Evolutionary conservation across 129 eudicot species (phyloP).

Genomic region (Saussurea involucrata): DNA sequence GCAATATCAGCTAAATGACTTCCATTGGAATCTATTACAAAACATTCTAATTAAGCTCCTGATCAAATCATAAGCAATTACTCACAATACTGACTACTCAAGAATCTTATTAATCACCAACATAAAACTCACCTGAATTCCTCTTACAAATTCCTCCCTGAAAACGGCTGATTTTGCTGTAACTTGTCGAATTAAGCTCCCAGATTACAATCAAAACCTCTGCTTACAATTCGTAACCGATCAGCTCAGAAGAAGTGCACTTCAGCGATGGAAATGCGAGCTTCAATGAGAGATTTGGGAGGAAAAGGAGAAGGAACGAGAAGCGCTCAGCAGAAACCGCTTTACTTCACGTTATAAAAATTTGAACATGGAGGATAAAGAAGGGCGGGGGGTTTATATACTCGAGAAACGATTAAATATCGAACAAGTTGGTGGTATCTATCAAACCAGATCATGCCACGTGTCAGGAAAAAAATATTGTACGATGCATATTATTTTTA

Average conservation of each 20-base stretch:
- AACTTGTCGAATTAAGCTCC: neutral
- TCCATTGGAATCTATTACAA: neutral
- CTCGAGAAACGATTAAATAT: slow-evolving; percentile 9
- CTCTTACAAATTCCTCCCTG: neutral
- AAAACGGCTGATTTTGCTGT: neutral
- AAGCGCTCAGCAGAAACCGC: neutral
- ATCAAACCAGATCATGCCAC: slow-evolving; percentile 15
- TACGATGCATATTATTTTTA: slow-evolving; percentile 7
- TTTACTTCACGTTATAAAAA: neutral
- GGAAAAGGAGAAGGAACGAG: slow-evolving; percentile 10
- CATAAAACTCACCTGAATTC: slow-evolving; percentile 21
- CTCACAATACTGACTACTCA: neutral
- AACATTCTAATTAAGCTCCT: neutral
- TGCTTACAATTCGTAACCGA: neutral
- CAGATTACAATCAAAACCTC: slow-evolving; percentile 20
- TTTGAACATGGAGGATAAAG: slow-evolving; percentile 1
- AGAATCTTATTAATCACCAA: neutral
- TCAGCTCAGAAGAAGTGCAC: slow-evolving; percentile 8
- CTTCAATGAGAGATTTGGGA: slow-evolving; percentile 19
- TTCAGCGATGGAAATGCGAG: slow-evolving; percentile 5
- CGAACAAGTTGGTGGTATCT: neutral
- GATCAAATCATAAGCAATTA: neutral
- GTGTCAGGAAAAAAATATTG: neutral
- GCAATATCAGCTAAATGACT: neutral
- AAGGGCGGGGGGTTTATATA: slow-evolving; percentile 21